Conservation (phyloP, 768 basidiomycete genomes). For the Sporobolomyces roseus region DNA sequence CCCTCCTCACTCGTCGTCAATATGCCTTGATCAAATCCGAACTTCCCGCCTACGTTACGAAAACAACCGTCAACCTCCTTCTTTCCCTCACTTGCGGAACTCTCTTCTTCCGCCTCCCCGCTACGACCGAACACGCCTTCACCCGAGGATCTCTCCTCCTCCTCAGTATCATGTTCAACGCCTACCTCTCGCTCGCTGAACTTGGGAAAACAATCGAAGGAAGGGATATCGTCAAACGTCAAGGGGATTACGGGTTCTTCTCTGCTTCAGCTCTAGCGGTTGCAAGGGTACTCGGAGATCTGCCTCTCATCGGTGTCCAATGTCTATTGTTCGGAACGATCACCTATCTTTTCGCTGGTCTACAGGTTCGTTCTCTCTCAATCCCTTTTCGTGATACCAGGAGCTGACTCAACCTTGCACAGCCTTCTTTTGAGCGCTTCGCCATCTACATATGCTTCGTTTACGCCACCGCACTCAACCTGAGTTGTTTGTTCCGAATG, state of each 20-base stretch:
- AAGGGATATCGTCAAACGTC: conserved; percentile 59
- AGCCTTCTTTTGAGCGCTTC: conserved; percentile 26
- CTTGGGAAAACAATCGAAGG: conserved; percentile 66
- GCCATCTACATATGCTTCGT: conserved; percentile 36
- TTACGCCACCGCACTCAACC: conserved; percentile 41
- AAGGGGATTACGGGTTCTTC: conserved; percentile 53
- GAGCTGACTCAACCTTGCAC: background rate
- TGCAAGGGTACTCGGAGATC: conserved; percentile 50
- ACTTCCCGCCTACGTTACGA: conserved; percentile 64
- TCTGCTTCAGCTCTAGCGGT: conserved; percentile 51
- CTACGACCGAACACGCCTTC: conserved; percentile 74
- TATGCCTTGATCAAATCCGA: conserved; percentile 66
- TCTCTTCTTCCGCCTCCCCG: conserved; percentile 64
- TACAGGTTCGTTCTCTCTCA: conserved; percentile 43
- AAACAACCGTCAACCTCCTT: conserved; percentile 55
- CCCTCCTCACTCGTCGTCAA: conserved; percentile 67
- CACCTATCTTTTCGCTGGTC: conserved; percentile 53
- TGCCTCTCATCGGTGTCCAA: conserved; percentile 47
- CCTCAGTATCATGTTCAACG: conserved; percentile 49
- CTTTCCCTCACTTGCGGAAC: conserved; percentile 48
- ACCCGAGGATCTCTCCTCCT: conserved; percentile 84
- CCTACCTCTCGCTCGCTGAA: conserved; percentile 60
- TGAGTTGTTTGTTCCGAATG: conserved; percentile 41
- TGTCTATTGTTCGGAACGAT: conserved; percentile 49
- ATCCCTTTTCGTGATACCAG: background rate